phyloP scores from a whole-genome alignment of 495 filamentous ascomycete genomes.

The Podospora tetraspora region DNA sequence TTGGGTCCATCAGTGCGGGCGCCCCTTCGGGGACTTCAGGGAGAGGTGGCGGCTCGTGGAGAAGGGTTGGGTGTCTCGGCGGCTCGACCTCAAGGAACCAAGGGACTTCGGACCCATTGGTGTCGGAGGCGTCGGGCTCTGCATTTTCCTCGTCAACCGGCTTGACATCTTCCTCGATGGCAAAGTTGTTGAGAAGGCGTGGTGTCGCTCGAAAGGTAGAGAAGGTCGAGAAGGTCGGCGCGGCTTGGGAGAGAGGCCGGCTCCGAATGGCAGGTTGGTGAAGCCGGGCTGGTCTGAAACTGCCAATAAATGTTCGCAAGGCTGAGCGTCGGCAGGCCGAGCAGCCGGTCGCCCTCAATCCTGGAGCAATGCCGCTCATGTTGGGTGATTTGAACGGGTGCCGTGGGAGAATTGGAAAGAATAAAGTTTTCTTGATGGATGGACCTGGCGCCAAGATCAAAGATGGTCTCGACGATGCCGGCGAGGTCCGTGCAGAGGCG shows the following conservation, averaged over 20 bases:
- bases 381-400: background rate
- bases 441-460: background rate
- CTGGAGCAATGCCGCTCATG: slow-evolving; percentile 18
- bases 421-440: background rate
- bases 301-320: slow-evolving; percentile 22
- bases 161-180: slow-evolving; percentile 20
- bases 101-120: slow-evolving; percentile 39
- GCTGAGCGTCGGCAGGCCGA: slow-evolving; percentile 25
- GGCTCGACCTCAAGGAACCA: slow-evolving; percentile 84
- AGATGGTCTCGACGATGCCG: background rate
- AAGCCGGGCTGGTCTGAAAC: slow-evolving; percentile 10
- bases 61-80: slow-evolving; percentile 43
- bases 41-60: slow-evolving; percentile 59
- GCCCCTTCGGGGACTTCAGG: slow-evolving; percentile 70
- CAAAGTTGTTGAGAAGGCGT: slow-evolving; percentile 11
- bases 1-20: slow-evolving; percentile 62
- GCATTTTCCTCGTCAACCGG: slow-evolving; percentile 2
- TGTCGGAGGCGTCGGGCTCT: background rate
- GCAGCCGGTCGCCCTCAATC: slow-evolving; percentile 24
- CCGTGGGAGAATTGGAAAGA: background rate
- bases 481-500: background rate
- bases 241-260: slow-evolving; percentile 1
- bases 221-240: slow-evolving; percentile 22
- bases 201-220: slow-evolving; percentile 24
- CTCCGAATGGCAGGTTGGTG: slow-evolving; percentile 1